Evolutionary conservation across 768 basidiomycete species (phyloP).

Genomic region (Termitomyces heimii): DNA sequence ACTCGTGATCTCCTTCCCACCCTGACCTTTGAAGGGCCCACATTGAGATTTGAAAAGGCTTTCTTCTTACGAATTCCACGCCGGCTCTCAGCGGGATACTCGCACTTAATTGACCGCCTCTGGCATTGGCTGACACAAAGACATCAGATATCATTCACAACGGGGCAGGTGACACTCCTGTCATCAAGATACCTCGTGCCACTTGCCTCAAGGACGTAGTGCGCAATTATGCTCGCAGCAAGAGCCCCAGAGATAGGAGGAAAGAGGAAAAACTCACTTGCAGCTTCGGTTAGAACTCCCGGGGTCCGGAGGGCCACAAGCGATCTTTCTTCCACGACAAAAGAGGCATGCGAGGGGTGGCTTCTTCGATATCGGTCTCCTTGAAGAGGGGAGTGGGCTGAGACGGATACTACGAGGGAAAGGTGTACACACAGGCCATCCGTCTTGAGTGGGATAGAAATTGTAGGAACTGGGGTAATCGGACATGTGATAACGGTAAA

Average conservation of each 20-base stretch:
- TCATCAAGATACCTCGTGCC: conserved; percentile 8
- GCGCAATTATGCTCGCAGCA: not conserved
- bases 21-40: conserved; percentile 18
- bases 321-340: conserved; percentile 64
- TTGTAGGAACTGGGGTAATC: not conserved
- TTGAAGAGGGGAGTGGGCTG: conserved; percentile 21
- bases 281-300: conserved; percentile 52
- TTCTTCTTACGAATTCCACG: conserved; percentile 62
- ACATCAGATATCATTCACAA: conserved; percentile 5
- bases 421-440: conserved; percentile 13
- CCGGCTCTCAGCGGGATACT: conserved; percentile 65
- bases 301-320: conserved; percentile 54
- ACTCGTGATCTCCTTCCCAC: conserved; percentile 12
- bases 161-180: conserved; percentile 5
- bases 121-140: conserved; percentile 57
- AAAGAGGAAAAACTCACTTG: conserved; percentile 44
- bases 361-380: conserved; percentile 39
- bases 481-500: conserved; percentile 1
- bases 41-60: conserved; percentile 11
- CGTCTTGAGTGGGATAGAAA: conserved; percentile 3
- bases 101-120: conserved; percentile 61
- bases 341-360: conserved; percentile 61
- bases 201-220: conserved; percentile 7
- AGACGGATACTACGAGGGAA: conserved; percentile 17
- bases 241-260: conserved; percentile 5